These are phyloP conservation scores for Gnaphalium uliginosum DNA, from an alignment of 129 eudicot species.

Conservation along the genomic window DNA sequence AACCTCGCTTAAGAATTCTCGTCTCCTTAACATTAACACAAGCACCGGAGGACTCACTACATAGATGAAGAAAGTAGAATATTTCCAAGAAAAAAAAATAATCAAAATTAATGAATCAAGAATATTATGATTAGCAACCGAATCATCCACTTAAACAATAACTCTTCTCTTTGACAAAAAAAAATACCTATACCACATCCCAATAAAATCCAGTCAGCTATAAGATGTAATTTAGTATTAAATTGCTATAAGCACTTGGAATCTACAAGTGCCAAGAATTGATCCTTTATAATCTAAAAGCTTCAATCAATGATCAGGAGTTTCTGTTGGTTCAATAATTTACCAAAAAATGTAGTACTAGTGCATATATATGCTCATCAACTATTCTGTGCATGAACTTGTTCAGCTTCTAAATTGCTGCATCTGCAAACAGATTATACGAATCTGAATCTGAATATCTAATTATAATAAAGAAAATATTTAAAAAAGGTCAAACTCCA, in stretches of 20 bases:
- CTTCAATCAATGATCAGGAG: constrained; percentile 23
- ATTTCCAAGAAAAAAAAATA: background rate
- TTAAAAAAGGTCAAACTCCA: background rate
- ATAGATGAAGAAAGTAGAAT: background rate
- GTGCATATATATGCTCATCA: constrained; percentile 8
- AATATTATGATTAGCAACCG: background rate
- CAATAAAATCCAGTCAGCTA: background rate
- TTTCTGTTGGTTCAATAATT: constrained; percentile 26
- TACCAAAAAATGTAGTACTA: constrained; percentile 15
- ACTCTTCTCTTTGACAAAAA: background rate
- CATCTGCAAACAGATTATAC: constrained; percentile 18
- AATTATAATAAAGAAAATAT: too few species aligned
- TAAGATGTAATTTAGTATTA: constrained; percentile 6
- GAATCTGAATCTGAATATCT: background rate
- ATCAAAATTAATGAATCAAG: background rate
- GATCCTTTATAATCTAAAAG: constrained; percentile 11
- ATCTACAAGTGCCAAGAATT: constrained; percentile 24
- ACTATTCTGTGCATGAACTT: constrained; percentile 32
- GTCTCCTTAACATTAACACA: background rate
- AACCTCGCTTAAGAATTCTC: background rate
- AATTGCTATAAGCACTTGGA: constrained; percentile 24
- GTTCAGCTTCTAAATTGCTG: constrained; percentile 21
- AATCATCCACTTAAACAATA: constrained; percentile 4
- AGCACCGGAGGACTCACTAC: background rate
- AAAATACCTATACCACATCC: background rate